Evolutionary conservation across 345 rosid species (phyloP).

Genomic region (Gossypium arboreum): DNA sequence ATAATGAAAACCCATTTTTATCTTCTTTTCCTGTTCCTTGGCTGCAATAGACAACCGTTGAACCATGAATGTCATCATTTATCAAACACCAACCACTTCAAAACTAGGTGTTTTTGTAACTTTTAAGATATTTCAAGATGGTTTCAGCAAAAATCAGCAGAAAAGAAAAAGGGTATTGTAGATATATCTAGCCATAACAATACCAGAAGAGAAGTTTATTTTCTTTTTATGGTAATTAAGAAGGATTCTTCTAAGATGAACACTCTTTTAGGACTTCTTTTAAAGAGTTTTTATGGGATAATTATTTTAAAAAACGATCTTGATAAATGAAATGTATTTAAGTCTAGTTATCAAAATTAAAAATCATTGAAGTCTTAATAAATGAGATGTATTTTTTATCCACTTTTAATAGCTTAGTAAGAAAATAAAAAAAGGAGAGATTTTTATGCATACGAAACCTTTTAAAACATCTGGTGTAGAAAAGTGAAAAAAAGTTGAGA

Average conservation of each 20-base stretch:
- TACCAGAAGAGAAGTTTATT: background rate
- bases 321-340: too few relatives aligned
- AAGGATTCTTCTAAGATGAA: background rate
- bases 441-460: background rate
- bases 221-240: background rate
- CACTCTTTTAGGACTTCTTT: background rate
- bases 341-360: too few relatives aligned
- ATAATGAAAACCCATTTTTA: background rate
- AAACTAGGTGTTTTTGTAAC: background rate
- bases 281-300: too few relatives aligned
- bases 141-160: background rate
- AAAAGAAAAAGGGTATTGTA: background rate
- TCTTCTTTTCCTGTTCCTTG: background rate
- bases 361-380: background rate
- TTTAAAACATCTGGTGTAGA: background rate
- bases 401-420: background rate
- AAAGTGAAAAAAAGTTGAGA: background rate
- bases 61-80: background rate
- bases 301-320: too few relatives aligned
- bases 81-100: background rate
- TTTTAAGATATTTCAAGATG: conserved; percentile 3
- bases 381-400: background rate
- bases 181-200: background rate
- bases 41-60: background rate
- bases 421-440: too few relatives aligned